Evolutionary conservation across 1,284 basidiomycete genomes (phyloP).

Genomic region (Thecaphora frezii): DNA sequence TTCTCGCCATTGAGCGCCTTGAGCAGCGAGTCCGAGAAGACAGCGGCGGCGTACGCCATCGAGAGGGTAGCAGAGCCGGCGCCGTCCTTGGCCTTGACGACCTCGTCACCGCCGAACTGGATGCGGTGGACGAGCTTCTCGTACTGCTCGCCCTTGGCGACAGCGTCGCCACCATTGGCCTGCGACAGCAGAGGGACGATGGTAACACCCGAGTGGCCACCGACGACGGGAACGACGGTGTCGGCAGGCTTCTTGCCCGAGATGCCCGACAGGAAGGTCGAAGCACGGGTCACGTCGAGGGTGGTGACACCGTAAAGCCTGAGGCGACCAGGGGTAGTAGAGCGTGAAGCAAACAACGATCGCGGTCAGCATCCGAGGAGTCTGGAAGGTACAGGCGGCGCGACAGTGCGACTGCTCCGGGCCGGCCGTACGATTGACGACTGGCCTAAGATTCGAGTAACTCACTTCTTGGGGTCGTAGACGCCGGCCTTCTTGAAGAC

Average conservation of each 20-base stretch:
- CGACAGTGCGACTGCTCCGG: no score
- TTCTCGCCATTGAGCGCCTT: constrained; percentile 84
- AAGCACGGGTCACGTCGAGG: constrained; percentile 92
- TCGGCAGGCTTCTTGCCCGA: constrained; percentile 64
- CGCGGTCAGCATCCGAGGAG: not conserved
- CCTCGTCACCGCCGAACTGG: constrained; percentile 93
- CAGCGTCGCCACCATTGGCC: constrained; percentile 68
- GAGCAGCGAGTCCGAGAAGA: constrained; percentile 71
- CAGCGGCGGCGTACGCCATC: constrained; percentile 74
- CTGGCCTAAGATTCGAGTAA: not conserved
- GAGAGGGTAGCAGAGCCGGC: constrained; percentile 82
- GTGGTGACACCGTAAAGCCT: constrained; percentile 79
- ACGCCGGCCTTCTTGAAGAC: constrained; percentile 90
- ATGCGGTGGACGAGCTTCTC: constrained; percentile 69
- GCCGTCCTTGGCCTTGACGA: constrained; percentile 88
- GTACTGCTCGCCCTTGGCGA: constrained; percentile 65
- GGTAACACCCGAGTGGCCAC: constrained; percentile 93
- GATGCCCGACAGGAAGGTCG: constrained; percentile 82
- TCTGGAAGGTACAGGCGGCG: no score
- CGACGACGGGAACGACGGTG: constrained; percentile 84
- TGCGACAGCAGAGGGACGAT: constrained; percentile 96
- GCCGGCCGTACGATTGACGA: no score
- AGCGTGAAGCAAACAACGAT: no score
- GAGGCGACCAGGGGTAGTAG: not conserved
- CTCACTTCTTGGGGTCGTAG: constrained; percentile 72